Conservation (phyloP, 2,329 filamentous ascomycete genomes). For the Alternaria novae-zelandiae region DNA sequence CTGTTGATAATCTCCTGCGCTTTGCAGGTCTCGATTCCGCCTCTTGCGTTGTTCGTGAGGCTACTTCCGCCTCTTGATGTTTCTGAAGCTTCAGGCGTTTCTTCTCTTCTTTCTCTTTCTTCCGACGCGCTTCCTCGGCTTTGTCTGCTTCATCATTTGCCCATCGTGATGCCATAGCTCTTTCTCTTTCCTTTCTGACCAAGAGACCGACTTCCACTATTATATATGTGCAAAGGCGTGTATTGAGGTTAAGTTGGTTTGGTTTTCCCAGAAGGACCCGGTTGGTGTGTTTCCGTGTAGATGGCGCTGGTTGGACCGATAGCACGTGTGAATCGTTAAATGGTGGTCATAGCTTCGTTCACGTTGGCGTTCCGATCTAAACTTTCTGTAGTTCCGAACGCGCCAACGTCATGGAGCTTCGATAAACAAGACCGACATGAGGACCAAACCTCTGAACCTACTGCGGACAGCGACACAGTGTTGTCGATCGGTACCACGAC, state of each 20-base stretch:
- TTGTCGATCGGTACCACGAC: constrained; percentile 14
- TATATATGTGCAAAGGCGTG: neutral
- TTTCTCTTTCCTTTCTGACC: neutral
- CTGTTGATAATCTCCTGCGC: constrained; percentile 64
- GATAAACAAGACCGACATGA: constrained; percentile 38
- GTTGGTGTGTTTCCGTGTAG: neutral
- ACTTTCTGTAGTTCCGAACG: constrained; percentile 31
- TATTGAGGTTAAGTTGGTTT: neutral
- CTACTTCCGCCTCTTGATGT: constrained; percentile 69
- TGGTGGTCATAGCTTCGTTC: constrained; percentile 44
- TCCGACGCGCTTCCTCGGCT: constrained; percentile 73
- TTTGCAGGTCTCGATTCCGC: constrained; percentile 59
- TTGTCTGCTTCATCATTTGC: constrained; percentile 83
- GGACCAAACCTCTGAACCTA: constrained; percentile 34
- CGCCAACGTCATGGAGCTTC: constrained; percentile 42
- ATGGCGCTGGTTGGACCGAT: neutral
- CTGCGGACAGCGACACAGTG: constrained; percentile 31
- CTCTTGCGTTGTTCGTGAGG: constrained; percentile 34
- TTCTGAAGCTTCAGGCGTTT: constrained; percentile 83
- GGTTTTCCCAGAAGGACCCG: neutral
- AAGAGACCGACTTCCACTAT: neutral
- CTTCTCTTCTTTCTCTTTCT: constrained; percentile 87
- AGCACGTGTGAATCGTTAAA: constrained; percentile 4
- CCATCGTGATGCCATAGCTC: constrained; percentile 77
- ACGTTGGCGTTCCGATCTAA: constrained; percentile 35